These are phyloP conservation scores for Trametes cingulata DNA, from an alignment of 768 basidiomycete genomes.

Conservation along the genomic window DNA sequence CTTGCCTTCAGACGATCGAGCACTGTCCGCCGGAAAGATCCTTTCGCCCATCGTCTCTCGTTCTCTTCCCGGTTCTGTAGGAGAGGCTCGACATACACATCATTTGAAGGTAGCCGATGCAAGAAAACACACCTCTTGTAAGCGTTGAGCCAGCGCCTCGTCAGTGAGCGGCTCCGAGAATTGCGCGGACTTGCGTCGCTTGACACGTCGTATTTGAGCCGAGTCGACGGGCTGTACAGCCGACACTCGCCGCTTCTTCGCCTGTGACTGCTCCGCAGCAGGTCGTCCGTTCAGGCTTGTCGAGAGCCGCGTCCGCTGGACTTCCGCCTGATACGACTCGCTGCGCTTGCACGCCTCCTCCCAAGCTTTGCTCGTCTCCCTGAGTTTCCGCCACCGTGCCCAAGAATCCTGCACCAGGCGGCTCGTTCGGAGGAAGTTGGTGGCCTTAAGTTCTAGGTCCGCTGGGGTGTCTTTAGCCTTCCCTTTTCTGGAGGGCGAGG, in stretches of 20 bases:
- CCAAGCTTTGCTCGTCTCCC: conserved; percentile 41
- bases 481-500: conserved; percentile 8
- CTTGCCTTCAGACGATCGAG: conserved; percentile 40
- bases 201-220: conserved; percentile 33
- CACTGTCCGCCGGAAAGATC: conserved; percentile 62
- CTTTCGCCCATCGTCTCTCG: conserved; percentile 70
- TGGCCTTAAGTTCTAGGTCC: conserved; percentile 11
- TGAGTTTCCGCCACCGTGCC: conserved; percentile 16
- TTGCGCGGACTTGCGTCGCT: conserved; percentile 39
- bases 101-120: neutral
- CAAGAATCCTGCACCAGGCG: conserved; percentile 40
- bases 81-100: neutral
- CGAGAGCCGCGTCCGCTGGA: conserved; percentile 38
- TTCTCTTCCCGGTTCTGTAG: conserved; percentile 71
- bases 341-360: conserved; percentile 61
- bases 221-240: conserved; percentile 22
- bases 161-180: conserved; percentile 60
- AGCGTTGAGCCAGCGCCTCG: conserved; percentile 61
- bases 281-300: conserved; percentile 23
- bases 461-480: conserved; percentile 7
- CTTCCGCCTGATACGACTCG: conserved; percentile 59
- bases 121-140: conserved; percentile 57
- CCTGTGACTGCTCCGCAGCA: neutral
- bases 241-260: conserved; percentile 31
- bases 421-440: neutral